A percentile compares a stretch with the other conserved stretches of the same genome.
Conservation (phyloP, 164 flowering plant species). For the Vitis riparia region DNA sequence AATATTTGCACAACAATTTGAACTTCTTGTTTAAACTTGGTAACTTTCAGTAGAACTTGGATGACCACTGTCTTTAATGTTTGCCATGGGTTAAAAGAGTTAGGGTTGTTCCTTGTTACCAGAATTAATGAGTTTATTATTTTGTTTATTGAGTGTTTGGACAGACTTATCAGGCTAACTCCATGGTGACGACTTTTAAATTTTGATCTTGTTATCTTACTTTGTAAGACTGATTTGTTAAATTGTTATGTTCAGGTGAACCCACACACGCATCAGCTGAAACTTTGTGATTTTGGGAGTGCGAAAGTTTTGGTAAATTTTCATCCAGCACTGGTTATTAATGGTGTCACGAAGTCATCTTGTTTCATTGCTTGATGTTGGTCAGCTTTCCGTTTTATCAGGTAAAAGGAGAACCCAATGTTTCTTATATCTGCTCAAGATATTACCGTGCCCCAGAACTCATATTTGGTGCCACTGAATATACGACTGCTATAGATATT, state of each 20-base stretch:
- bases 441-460: constrained; percentile 98
- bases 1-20: too few relatives aligned
- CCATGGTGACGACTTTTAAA: too few relatives aligned
- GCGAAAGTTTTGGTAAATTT: constrained; percentile 90
- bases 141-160: neutral
- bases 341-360: neutral
- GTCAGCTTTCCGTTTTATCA: constrained; percentile 26
- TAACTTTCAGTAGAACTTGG: too few relatives aligned
- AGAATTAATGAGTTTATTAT: too few relatives aligned
- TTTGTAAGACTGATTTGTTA: constrained; percentile 1
- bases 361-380: constrained; percentile 9
- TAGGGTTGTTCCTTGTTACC: too few relatives aligned
- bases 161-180: too few relatives aligned
- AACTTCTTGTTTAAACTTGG: too few relatives aligned
- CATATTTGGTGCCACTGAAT: constrained; percentile 96
- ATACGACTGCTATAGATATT: constrained; percentile 92
- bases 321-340: constrained; percentile 2
- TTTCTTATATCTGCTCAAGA: constrained; percentile 96
- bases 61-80: too few relatives aligned
- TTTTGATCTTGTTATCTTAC: neutral
- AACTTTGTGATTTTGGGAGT: constrained; percentile 96
- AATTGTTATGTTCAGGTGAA: constrained; percentile 59
- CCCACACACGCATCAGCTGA: constrained; percentile 96
- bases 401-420: constrained; percentile 98
- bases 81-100: too few relatives aligned